Conservation (phyloP, 2,329 filamentous ascomycete species). For the Xylaria polymorpha region DNA sequence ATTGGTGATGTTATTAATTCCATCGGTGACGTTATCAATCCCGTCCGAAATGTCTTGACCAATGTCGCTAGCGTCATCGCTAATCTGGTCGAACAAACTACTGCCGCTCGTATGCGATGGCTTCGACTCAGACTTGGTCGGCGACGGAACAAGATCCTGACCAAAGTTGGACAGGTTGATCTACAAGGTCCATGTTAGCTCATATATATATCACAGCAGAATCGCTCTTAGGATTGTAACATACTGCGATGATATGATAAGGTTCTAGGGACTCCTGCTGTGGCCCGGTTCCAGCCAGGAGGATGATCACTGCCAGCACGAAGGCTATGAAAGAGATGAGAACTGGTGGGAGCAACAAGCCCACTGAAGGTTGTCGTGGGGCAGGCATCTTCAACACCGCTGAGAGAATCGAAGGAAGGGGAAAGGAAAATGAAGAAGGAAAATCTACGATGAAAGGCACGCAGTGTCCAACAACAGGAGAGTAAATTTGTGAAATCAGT, state of each 20-base stretch:
- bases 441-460: not conserved
- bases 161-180: slow-evolving; percentile 58
- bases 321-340: slow-evolving; percentile 52
- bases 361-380: slow-evolving; percentile 36
- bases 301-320: slow-evolving; percentile 52
- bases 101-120: slow-evolving; percentile 41
- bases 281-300: slow-evolving; percentile 54
- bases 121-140: slow-evolving; percentile 43
- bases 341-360: slow-evolving; percentile 48
- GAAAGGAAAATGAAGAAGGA: not conserved
- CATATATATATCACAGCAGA: not conserved
- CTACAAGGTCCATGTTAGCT: slow-evolving; percentile 41
- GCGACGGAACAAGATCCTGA: slow-evolving; percentile 52
- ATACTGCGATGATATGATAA: slow-evolving; percentile 54
- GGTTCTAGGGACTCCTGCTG: slow-evolving; percentile 53
- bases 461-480: slow-evolving; percentile 26
- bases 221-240: slow-evolving; percentile 30
- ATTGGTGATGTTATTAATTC: slow-evolving; percentile 56
- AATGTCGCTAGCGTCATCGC: slow-evolving; percentile 44
- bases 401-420: slow-evolving; percentile 15
- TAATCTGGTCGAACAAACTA: slow-evolving; percentile 44
- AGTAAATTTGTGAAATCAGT: slow-evolving; percentile 14
- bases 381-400: slow-evolving; percentile 17
- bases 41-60: slow-evolving; percentile 53
- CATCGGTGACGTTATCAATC: slow-evolving; percentile 55